Evolutionary conservation across 108 stramenopile genomes (phyloP).

Genomic region (Thalassiosira profunda): DNA sequence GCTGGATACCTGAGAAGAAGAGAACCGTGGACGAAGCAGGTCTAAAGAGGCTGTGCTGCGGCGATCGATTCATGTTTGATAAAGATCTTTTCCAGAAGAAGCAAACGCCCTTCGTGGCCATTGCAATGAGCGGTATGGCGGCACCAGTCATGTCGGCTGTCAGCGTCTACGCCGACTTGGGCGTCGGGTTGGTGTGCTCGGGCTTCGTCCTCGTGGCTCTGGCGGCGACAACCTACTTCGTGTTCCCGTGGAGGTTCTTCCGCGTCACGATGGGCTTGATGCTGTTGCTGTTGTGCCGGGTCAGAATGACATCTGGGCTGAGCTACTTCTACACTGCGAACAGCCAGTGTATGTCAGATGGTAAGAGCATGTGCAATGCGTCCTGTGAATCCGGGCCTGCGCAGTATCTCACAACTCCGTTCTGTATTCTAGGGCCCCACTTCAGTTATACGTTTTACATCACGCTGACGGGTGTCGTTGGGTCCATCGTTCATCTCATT

Average conservation of each 20-base stretch:
- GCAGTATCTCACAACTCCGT: too few species aligned
- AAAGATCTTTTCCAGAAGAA: conserved; percentile 34
- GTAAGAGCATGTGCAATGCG: too few species aligned
- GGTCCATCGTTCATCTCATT: conserved; percentile 34
- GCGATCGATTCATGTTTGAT: conserved; percentile 47
- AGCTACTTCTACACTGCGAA: conserved; percentile 44
- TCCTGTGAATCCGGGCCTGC: too few species aligned
- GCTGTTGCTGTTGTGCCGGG: conserved; percentile 19
- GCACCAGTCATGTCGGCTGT: conserved; percentile 38
- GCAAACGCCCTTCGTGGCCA: conserved; percentile 44
- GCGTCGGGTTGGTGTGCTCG: conserved; percentile 25
- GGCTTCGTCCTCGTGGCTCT: conserved; percentile 20
- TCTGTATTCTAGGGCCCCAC: too few species aligned
- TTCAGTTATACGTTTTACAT: conserved; percentile 54
- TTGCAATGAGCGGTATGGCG: conserved; percentile 39
- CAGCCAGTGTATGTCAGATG: conserved; percentile 36
- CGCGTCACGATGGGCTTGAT: conserved; percentile 32
- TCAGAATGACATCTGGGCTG: conserved; percentile 27
- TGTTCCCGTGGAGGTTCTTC: conserved; percentile 26
- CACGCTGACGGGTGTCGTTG: conserved; percentile 42
- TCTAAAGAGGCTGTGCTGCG: conserved; percentile 32
- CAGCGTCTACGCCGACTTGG: conserved; percentile 33
- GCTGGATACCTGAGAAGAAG: conserved; percentile 52
- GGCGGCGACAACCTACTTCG: conserved; percentile 13
- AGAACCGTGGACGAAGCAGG: conserved; percentile 24